These are phyloP conservation scores for Ophiocordyceps camponoti-saundersi DNA, from an alignment of 2,329 filamentous ascomycete species.

Conservation along the genomic window DNA sequence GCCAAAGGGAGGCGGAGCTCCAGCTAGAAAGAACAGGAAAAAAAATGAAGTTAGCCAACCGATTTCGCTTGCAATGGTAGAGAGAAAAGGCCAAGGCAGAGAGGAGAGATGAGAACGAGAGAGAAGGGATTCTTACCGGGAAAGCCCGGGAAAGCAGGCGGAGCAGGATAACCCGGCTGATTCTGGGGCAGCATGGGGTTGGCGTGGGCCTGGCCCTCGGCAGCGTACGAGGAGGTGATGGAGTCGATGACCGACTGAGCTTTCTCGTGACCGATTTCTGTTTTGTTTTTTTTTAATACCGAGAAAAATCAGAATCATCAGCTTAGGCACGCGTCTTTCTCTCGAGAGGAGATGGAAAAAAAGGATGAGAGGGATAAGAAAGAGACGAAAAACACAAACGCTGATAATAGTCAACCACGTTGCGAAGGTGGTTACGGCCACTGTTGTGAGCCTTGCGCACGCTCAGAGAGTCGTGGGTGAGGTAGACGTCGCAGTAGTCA, in stretches of 20 bases:
- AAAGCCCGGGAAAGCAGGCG: constrained; percentile 38
- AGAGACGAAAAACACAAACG: constrained; percentile 31
- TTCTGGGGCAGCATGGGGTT: constrained; percentile 70
- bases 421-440: constrained; percentile 89
- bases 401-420: constrained; percentile 97
- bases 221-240: constrained; percentile 89
- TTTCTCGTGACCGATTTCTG: constrained; percentile 96
- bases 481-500: constrained; percentile 99
- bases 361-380: not conserved
- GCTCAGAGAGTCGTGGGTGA: constrained; percentile 99
- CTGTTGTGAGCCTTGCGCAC: constrained; percentile 97
- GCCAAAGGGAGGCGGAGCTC: constrained; percentile 40
- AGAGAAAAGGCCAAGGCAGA: too few species aligned
- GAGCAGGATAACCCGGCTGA: constrained; percentile 36
- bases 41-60: not conserved
- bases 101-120: not conserved
- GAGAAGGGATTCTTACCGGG: constrained; percentile 31
- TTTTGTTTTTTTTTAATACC: constrained; percentile 20
- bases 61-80: not conserved
- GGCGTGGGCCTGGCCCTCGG: constrained; percentile 72
- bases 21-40: constrained; percentile 11
- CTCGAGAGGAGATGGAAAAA: not conserved
- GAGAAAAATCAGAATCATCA: not conserved
- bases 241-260: constrained; percentile 96
- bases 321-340: not conserved